Base-by-base conservation (phyloP, 208 protist species). In the Wallacemonas rigidus region DNA sequence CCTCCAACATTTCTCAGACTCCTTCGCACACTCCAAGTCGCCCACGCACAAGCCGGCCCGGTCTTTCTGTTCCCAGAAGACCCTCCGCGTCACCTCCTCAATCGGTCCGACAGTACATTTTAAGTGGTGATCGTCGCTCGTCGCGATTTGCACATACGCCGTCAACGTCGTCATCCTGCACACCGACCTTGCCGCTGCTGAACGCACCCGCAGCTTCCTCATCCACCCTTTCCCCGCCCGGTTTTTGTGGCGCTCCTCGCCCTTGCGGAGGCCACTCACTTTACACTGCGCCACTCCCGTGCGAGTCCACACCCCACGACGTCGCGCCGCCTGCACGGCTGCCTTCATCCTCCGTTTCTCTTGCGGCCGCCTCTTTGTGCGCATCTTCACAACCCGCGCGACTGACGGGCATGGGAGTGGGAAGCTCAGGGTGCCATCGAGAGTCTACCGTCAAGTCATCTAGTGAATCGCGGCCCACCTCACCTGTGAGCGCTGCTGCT, bases 371-470 rank as follows among this genome's bases (percentile, higher is more conserved):
- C 45, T 50, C 45, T 50, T 50, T 26, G 26, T 26, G 26, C 26
- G 26, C 45, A 6, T 12, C 45, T 50, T 12, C 45, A 50, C 45
- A 12, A 12, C 45, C 45, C 45, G 1, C 45, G 45, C 45, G 8
- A 50, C 12, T 50, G 8, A 50, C 45, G 9, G 39, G 60, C 43
- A 65, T 65, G 60, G 60, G 60, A 53, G 60, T 65, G 15, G 40
- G 40, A 4, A 50, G 41, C 17, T 65, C 60, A 4, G 60, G 50
- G 15, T 65, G 60, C 60, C 60, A 65, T 6, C 60, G 60, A 11
- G 60, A 51, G 14, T 65, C 60, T 26, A 38, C 60, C 26, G 60
- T 65, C 36, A 44, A 50, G 43, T 65, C 60, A 7, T 65, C 60
- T 6, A 50, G 60, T 50, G 60, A 65, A 41, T 65, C 60, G 7